Conservation (phyloP, 2,329 filamentous ascomycete species). For the Cladophialophora psammophila region DNA sequence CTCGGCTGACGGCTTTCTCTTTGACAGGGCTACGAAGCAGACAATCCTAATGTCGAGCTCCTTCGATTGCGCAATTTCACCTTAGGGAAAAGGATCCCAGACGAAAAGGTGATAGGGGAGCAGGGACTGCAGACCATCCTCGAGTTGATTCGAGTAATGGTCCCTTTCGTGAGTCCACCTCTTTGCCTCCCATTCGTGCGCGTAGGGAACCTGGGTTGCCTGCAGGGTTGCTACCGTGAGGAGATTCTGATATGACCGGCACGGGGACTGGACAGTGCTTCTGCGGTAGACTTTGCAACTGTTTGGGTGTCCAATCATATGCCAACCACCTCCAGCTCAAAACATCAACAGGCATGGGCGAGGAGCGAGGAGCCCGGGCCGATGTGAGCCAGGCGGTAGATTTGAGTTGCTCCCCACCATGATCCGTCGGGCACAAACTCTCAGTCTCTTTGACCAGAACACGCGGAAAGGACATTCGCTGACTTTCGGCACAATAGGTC, state of each 20-base stretch:
- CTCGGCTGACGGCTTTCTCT: slow-evolving; percentile 22
- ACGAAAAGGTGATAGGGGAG: slow-evolving; percentile 68
- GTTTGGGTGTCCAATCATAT: slow-evolving; percentile 11
- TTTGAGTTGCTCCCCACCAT: slow-evolving; percentile 12
- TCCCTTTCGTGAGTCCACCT: slow-evolving; percentile 74
- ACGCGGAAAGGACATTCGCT: slow-evolving; percentile 15
- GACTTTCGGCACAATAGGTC: slow-evolving; percentile 56
- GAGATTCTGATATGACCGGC: slow-evolving; percentile 17
- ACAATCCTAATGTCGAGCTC: slow-evolving; percentile 80
- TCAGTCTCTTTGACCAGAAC: slow-evolving; percentile 7
- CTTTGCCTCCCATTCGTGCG: slow-evolving; percentile 37
- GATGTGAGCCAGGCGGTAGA: slow-evolving; percentile 18
- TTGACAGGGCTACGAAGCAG: slow-evolving; percentile 72
- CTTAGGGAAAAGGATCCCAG: slow-evolving; percentile 70
- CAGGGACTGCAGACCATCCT: slow-evolving; percentile 71
- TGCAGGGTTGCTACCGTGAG: slow-evolving; percentile 8
- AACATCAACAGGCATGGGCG: neutral
- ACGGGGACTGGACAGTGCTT: slow-evolving; percentile 13
- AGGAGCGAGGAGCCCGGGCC: slow-evolving; percentile 12
- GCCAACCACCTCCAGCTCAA: neutral
- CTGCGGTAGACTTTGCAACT: slow-evolving; percentile 12
- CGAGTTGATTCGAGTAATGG: slow-evolving; percentile 71
- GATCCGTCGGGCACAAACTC: slow-evolving; percentile 1
- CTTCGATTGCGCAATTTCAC: slow-evolving; percentile 83
- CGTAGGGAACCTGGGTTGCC: slow-evolving; percentile 21